These are phyloP conservation scores for Gynochthodes officinalis DNA, from an alignment of 257 asterid genomes.

Conservation along the genomic window DNA sequence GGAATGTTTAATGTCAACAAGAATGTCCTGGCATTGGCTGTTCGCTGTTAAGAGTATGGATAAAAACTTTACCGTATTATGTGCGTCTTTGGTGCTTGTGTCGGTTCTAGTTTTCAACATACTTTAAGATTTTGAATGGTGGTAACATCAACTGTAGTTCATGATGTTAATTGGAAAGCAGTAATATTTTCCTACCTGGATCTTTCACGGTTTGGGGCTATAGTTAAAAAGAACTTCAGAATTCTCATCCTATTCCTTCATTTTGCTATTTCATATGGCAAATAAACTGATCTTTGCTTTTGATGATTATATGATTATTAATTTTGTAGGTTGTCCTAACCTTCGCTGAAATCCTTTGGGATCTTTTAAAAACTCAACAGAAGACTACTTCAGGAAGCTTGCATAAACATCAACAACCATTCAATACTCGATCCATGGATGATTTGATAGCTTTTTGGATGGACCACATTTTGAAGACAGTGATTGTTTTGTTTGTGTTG, in stretches of 20 bases:
- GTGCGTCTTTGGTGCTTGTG: not conserved
- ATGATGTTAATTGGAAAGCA: not conserved
- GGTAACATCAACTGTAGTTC: not conserved
- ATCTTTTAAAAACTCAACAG: conserved; percentile 55
- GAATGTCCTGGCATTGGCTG: not conserved
- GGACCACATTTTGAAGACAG: conserved; percentile 49
- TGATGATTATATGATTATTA: conserved; percentile 19
- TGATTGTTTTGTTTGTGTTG: conserved; percentile 59
- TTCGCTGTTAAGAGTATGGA: no score
- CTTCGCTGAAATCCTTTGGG: conserved; percentile 79
- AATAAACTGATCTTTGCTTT: not conserved
- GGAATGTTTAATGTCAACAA: not conserved
- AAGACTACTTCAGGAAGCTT: conserved; percentile 36
- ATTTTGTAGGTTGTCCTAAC: conserved; percentile 62
- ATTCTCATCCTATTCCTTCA: not conserved
- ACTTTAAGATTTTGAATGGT: not conserved
- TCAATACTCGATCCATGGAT: conserved; percentile 68
- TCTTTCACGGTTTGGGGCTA: no score
- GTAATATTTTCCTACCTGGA: not conserved
- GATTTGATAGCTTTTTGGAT: conserved; percentile 71
- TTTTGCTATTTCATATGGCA: not conserved
- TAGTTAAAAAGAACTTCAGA: not conserved
- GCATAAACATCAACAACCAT: conserved; percentile 55
- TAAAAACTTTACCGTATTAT: no score
- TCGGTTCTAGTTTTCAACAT: not conserved